Conservation (phyloP, 2,329 filamentous ascomycete species). For the Hymenoscyphus fraxineus region DNA sequence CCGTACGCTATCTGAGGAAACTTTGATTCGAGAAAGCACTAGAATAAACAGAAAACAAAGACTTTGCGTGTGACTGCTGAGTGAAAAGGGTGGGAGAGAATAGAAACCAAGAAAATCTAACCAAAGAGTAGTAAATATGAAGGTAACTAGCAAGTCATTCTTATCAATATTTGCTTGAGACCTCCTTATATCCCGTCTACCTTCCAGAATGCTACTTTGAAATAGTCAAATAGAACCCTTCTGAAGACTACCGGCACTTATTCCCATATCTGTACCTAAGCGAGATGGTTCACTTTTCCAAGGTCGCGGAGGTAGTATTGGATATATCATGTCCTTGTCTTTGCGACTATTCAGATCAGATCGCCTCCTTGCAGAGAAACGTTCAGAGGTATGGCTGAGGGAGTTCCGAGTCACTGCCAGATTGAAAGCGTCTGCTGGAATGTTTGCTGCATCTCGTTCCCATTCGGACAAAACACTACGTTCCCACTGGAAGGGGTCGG, state of each 20-base stretch:
- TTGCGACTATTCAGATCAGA: neutral
- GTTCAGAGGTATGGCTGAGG: neutral
- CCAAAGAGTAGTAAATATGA: neutral
- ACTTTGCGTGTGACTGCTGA: too few species aligned
- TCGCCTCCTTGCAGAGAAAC: neutral
- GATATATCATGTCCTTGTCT: neutral
- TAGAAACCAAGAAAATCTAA: neutral
- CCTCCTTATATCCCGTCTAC: neutral
- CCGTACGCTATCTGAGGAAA: too few species aligned
- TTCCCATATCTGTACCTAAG: neutral
- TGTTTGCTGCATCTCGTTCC: conserved; percentile 12
- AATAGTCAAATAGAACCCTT: neutral
- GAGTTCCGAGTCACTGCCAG: neutral
- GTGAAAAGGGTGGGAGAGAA: neutral
- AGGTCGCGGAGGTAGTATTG: neutral
- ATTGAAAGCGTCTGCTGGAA: conserved; percentile 10
- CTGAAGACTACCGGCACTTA: neutral
- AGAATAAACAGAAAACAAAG: too few species aligned
- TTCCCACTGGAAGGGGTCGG: conserved; percentile 9
- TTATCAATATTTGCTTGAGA: neutral
- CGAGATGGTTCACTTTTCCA: neutral
- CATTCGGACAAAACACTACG: conserved; percentile 10
- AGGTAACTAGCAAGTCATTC: too few species aligned
- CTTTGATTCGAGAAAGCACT: too few species aligned
- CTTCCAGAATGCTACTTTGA: neutral